Evolutionary conservation across 768 basidiomycete genomes (phyloP).

Genomic region (Leucocoprinus birnbaumii): DNA sequence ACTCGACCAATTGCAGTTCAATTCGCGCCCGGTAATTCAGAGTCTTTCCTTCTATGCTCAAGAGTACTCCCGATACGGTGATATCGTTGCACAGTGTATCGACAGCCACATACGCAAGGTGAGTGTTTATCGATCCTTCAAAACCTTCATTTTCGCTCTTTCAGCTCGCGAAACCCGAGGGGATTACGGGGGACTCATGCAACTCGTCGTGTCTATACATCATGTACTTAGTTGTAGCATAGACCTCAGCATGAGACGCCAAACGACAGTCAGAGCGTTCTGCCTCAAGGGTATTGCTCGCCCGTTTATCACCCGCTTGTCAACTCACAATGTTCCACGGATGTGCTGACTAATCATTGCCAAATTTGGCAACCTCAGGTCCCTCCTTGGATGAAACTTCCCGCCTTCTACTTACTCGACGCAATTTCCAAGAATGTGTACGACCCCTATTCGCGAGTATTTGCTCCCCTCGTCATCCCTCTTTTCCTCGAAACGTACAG

Average conservation of each 20-base stretch:
- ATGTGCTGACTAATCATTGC: conserved; percentile 67
- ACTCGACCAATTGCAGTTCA: conserved; percentile 83
- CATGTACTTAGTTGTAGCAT: conserved; percentile 15
- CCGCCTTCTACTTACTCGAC: conserved; percentile 92
- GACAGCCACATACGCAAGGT: conserved; percentile 86
- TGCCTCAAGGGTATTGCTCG: conserved; percentile 18
- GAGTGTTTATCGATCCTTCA: conserved; percentile 43
- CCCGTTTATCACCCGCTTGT: conserved; percentile 23
- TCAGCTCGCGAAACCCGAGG: conserved; percentile 14
- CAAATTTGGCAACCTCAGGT: conserved; percentile 61
- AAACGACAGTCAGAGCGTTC: conserved; percentile 18
- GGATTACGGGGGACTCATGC: conserved; percentile 9
- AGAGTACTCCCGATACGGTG: conserved; percentile 75
- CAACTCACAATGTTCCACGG: conserved; percentile 36
- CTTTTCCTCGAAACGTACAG: conserved; percentile 88
- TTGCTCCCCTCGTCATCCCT: conserved; percentile 77
- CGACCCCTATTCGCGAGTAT: conserved; percentile 86
- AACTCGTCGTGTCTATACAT: conserved; percentile 5
- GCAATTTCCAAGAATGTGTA: conserved; percentile 97
- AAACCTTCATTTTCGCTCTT: conserved; percentile 11
- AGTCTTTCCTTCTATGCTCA: conserved; percentile 89
- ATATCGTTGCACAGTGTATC: conserved; percentile 77
- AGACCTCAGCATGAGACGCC: conserved; percentile 31
- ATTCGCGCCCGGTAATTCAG: conserved; percentile 94
- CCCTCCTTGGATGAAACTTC: conserved; percentile 85